Evolutionary conservation across 108 stramenopile genomes (phyloP), one percentile per base, ranked within the genome.

Genomic region (Asterionellopsis glacialis): DNA sequence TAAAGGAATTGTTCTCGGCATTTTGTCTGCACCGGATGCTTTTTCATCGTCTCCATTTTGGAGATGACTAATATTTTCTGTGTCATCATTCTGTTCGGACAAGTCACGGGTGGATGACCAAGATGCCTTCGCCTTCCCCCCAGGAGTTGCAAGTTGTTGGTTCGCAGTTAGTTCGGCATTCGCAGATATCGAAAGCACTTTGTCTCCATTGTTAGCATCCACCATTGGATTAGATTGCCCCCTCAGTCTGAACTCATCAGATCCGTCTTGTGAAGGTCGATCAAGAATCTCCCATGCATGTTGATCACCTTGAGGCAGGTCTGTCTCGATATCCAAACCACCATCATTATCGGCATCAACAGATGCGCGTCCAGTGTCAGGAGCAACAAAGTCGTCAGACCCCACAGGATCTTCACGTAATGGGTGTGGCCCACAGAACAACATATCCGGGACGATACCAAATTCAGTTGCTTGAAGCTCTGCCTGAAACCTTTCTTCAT

Each of bases 391-490:
- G 21, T 45, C 53, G 39, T 80, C 81, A 22, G 45, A 5, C 6
- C 19, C 59, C 1, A 44, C 59, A 60, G 39, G 33, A 10, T 69
- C 67, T 43, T 22, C 55, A 54, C 65, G 61, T 15, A 68, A 42
- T n/a, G 83, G 89, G 70, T 88, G 84, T 15, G 75, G 55, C 38
- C 69, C 68, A 28, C 61, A 51, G 65, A 93, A 93, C 19, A 93
- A 67, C 52, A 74, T 77, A 68, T 88, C 87, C 25, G 88, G 90
- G 9, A 80, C 79, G 28, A 89, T 85, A 9, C 90, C 87, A 66
- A 94, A 90, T 61, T 91, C 91, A 19, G 81, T 82, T 24, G 91
- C 88, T 70, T 93, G 91, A 24, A 93, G 59, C 59, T 90, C 95
- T 12, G 94, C 94, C 43, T 86, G 92, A 6, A 62, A 64, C 15